Percentiles rank a stretch among this genome's conserved stretches.
Evolutionary conservation across 1,284 basidiomycete genomes (phyloP).

Genomic region (Microbotryum intermedium): DNA sequence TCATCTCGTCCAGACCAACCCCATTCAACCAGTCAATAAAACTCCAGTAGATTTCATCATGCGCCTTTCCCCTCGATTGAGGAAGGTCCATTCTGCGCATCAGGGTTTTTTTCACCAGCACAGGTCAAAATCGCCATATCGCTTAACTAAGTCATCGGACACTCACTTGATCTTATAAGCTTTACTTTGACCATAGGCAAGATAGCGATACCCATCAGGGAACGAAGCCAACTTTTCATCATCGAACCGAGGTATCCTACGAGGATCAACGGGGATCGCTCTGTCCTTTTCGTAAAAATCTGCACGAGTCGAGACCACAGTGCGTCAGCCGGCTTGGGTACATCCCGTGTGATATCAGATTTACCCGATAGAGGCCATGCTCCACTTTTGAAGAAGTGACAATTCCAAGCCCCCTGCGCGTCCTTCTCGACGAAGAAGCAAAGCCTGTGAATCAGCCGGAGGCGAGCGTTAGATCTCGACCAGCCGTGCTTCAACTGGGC

Average conservation of each 20-base stretch:
- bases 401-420: constrained; percentile 28
- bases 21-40: constrained; percentile 33
- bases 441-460: constrained; percentile 4
- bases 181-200: constrained; percentile 29
- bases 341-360: background rate
- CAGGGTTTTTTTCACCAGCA: constrained; percentile 10
- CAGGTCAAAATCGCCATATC: background rate
- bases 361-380: background rate
- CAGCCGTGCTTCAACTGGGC: no score
- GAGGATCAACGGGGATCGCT: constrained; percentile 33
- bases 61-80: constrained; percentile 24
- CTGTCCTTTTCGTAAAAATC: constrained; percentile 36
- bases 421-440: constrained; percentile 36
- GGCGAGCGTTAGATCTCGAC: background rate
- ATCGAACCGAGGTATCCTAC: constrained; percentile 33
- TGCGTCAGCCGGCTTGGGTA: background rate
- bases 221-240: constrained; percentile 31
- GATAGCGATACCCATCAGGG: constrained; percentile 33
- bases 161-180: constrained; percentile 14
- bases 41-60: constrained; percentile 28
- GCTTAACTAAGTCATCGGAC: background rate
- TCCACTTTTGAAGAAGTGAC: constrained; percentile 33
- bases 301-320: constrained; percentile 17
- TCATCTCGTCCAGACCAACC: constrained; percentile 24
- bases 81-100: constrained; percentile 33